Base-by-base conservation (phyloP, 2,329 filamentous ascomycete genomes). In the Cladophialophora yegresii region DNA sequence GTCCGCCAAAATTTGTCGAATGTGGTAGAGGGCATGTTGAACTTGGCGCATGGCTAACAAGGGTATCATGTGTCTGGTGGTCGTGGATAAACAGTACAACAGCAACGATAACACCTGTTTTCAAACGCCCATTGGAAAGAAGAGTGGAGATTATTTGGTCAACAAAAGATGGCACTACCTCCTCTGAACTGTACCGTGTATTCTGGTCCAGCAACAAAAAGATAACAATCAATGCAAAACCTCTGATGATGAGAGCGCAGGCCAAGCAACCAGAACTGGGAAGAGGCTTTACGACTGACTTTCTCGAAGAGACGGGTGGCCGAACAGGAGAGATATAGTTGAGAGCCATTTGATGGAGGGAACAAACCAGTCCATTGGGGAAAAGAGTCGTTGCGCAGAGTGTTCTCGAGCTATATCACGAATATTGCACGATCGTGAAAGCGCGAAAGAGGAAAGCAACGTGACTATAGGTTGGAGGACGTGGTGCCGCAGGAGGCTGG, bases 1-100 rank as follows among this genome's bases (percentile, higher is more conserved):
- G 72, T 77, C 66, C 69, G 73, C 77, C 76, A 78, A 61, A 77
- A 74, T 65, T 69, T 73, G 67, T 72, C 66, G 59, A 78, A 74
- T 54, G 72, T 68, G 33, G 67, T 61, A 32, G 70, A 59, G 33
- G 70, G 56, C 58, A 70, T 70, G 54, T 54, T 40, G 63, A 43
- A 61, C 59, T 23, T 53, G 53, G 54, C 32, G 53, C 63, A 66
- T 70, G 57, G 56, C 62, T 68, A 59, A 58, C 40, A 9, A 28
- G 51, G 40, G 33, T 54, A 55, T 51, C 32, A 43, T 30, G 54
- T 30, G 40, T 49, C 33, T 10, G 33, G 50, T 33, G 36, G 40
- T 26, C 30, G 36, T n/a, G 36, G 16, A n/a, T 8, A 8, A 43
- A 43, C 5, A 43, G 16, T 43, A 10, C 43, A 58, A 47, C 13